A percentile compares a stretch with the other conserved stretches of the same genome.
phyloP scores from a whole-genome alignment of 2,329 filamentous ascomycete genomes.

The Nothophaeocryptopus gaeumannii region DNA sequence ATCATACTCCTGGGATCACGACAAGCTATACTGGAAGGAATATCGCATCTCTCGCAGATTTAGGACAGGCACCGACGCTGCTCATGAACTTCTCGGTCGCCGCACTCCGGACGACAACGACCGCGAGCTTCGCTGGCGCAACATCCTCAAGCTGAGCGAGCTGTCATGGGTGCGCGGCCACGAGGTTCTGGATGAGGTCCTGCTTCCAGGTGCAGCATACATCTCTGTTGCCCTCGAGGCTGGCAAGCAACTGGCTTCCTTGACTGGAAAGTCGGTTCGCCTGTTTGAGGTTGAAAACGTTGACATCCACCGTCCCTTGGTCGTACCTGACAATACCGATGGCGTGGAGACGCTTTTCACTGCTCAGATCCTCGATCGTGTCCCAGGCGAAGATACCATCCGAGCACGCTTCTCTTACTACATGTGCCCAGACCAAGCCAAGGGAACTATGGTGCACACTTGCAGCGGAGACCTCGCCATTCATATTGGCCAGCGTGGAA shows the following conservation, averaged over 20 bases:
- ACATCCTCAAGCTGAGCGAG: slow-evolving; percentile 12
- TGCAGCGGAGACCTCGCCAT: too few relatives aligned
- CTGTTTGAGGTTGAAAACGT: not conserved
- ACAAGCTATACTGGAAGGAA: slow-evolving; percentile 18
- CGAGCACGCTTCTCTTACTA: too few relatives aligned
- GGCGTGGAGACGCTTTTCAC: not conserved
- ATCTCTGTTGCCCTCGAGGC: slow-evolving; percentile 17
- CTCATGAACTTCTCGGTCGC: slow-evolving; percentile 14
- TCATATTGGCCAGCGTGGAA: too few relatives aligned
- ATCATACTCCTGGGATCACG: slow-evolving; percentile 22
- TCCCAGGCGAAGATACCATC: too few relatives aligned
- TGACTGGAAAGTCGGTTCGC: not conserved
- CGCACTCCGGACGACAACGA: slow-evolving; percentile 1
- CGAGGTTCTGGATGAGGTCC: slow-evolving; percentile 12
- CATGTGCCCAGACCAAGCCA: not conserved
- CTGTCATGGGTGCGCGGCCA: slow-evolving; percentile 20
- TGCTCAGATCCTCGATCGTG: too few relatives aligned
- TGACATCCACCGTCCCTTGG: not conserved
- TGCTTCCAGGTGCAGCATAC: slow-evolving; percentile 22
- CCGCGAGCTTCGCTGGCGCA: slow-evolving; percentile 14
- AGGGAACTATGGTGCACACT: too few relatives aligned
- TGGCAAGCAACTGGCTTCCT: slow-evolving; percentile 4
- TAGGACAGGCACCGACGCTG: not conserved
- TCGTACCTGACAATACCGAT: not conserved
- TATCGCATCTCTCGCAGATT: slow-evolving; percentile 3